phyloP scores from a whole-genome alignment of 495 filamentous ascomycete species.

The Neurospora tetraspora region DNA sequence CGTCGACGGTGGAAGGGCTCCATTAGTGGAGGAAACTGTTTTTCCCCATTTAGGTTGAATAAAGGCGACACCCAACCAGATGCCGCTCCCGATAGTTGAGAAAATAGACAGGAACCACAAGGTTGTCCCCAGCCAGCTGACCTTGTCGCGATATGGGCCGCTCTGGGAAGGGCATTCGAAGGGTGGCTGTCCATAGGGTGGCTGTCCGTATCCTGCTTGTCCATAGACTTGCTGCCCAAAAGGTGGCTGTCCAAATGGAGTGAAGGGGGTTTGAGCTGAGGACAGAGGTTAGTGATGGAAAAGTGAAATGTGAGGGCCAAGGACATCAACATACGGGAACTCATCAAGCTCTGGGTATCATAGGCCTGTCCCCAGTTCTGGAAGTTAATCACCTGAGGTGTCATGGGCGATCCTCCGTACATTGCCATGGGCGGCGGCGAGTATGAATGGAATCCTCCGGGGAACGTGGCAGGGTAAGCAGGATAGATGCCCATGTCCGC shows the following conservation, averaged over 20 bases:
- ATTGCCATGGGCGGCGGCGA: neutral
- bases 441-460: neutral
- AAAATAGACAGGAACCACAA: constrained; percentile 54
- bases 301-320: neutral
- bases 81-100: constrained; percentile 53
- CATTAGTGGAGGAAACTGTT: constrained; percentile 32
- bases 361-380: neutral
- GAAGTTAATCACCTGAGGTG: neutral
- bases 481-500: neutral
- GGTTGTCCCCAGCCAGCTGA: constrained; percentile 47
- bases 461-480: neutral
- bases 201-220: neutral
- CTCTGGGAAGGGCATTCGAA: neutral
- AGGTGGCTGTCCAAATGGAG: neutral
- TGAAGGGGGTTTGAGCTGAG: neutral
- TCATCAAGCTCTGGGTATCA: neutral
- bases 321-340: neutral
- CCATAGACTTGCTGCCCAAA: neutral
- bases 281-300: neutral
- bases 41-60: constrained; percentile 50
- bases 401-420: neutral
- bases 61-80: constrained; percentile 52
- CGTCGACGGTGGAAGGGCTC: constrained; percentile 40
- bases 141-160: constrained; percentile 13
- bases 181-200: neutral